Percentiles rank a stretch among this genome's conserved stretches.
These are phyloP conservation scores for Aegilops bicornis DNA, from an alignment of 176 grass and related monocot species.

Conservation along the genomic window DNA sequence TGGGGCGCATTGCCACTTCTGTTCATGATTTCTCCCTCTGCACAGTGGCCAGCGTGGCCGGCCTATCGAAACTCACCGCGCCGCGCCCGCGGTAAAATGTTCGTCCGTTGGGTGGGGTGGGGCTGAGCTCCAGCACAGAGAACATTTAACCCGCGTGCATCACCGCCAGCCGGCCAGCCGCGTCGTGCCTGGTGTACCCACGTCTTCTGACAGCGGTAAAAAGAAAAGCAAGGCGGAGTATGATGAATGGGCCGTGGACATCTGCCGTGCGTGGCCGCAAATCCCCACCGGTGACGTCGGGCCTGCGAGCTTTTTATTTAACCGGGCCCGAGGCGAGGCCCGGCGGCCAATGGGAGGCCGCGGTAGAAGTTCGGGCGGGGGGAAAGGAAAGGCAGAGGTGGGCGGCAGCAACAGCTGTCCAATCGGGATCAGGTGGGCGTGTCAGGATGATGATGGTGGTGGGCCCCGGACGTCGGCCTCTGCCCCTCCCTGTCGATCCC, in stretches of 20 bases:
- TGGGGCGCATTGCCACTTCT: slow-evolving; percentile 49
- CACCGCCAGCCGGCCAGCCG: background rate
- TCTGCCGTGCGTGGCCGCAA: background rate
- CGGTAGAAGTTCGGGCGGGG: background rate
- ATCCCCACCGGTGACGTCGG: background rate
- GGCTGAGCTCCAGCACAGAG: background rate
- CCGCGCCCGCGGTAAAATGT: slow-evolving; percentile 23
- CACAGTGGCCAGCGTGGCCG: too few relatives aligned
- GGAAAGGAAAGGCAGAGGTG: background rate
- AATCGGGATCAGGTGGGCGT: slow-evolving; percentile 64
- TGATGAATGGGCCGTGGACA: background rate
- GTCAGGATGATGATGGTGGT: slow-evolving; percentile 46
- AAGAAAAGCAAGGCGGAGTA: background rate
- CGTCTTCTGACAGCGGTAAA: background rate
- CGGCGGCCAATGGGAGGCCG: slow-evolving; percentile 21
- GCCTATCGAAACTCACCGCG: slow-evolving; percentile 27
- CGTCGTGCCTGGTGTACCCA: background rate
- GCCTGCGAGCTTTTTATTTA: background rate
- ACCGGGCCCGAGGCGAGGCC: background rate
- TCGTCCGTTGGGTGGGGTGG: background rate
- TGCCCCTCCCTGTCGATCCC: slow-evolving; percentile 5
- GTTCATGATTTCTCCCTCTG: slow-evolving; percentile 15
- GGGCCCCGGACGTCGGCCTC: slow-evolving; percentile 27
- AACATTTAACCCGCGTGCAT: slow-evolving; percentile 25
- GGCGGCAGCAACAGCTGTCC: slow-evolving; percentile 55